Base-by-base conservation (phyloP, 176 grass and related monocot genomes). In the Urochloa ruziziensis region DNA sequence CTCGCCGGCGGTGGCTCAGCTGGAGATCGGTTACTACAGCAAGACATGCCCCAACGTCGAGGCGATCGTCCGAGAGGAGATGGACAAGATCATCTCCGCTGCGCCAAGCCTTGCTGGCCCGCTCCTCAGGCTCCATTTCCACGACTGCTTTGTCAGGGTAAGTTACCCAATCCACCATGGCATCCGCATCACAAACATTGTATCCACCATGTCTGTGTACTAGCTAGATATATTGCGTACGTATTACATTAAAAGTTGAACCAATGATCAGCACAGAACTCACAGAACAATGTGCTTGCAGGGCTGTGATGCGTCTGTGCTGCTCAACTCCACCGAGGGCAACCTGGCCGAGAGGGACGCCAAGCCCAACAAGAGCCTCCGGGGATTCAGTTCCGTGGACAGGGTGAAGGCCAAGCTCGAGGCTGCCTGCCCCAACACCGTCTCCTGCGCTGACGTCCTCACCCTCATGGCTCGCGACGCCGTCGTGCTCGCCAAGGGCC, bases 141-240 rank as follows among this genome's bases (percentile, higher is more conserved):
- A 94, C 60, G 92, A 94, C 78, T 94, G 92, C 80, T 94, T 94
- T 51, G 92, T 94, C 60, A 91, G 83, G 68, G 91, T 94, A 88
- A 83, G 18, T 36, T 35, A 34, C 16, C 62, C 33, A 19, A 2
- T 64, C 16, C 18, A 19, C 6, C 30, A 3, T 58, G n/a, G n/a
- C n/a, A 46, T 46, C n/a, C 1, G 39, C 39, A 25, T 16, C 24
- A 17, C 11, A 25, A 25, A 14, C 21, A 8, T 75, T 2, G 15
- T 33, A 5, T 29, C 61, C 16, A 33, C 2, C 61, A 5, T 34
- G 61, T 34, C 10, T 3, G 16, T 48, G 46, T 48, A 48, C 46
- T n/a, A n/a, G n/a, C n/a, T n/a, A n/a, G n/a, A 40, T 40, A 40
- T 40, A 40, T 40, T 9, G 39, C 39, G 10, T 47, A 1, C n/a